Base-by-base conservation (phyloP, 2,329 filamentous ascomycete species). In the Beauveria australis region DNA sequence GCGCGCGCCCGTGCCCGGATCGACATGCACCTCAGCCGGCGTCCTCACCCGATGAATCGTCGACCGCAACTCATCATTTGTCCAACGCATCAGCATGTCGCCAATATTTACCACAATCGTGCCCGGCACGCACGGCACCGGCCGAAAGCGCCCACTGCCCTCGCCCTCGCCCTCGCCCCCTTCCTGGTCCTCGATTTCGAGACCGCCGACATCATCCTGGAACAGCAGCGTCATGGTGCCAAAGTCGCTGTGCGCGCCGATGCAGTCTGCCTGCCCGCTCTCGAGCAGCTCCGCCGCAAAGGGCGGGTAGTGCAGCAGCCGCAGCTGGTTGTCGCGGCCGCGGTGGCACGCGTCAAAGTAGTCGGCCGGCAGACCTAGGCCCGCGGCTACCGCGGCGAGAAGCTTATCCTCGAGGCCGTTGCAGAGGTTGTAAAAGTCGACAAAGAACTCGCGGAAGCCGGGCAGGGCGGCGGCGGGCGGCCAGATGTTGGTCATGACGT, bases 341-440 rank as follows among this genome's bases (percentile, higher is more conserved):
- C 76, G 78, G 69, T 87, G 84, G 49, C 80, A 67, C 7, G 73
- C 69, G 66, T 93, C 89, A 66, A 96, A 92, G 77, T 86, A 93
- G 2, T 70, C 69, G 65, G 85, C 79, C 0, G 84, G 80, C 8
- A 92, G 76, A 1, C 81, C 85, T 79, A 93, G 83, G 0, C 88
- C 90, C 16, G 91, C 75, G 1, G 89, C 89, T 61, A 93, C 88
- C 7, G 89, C 88, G 3, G 86, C 79, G 85, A 94, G 92, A 30
- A 93, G 81, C 63, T 89, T 77, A 51, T 82, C 78, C 72, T 95
- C 88, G 43, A 95, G 74, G 18, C 76, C 71, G 71, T 91, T 89
- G 72, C 89, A 92, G 61, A 79, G 79, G 18, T 80, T 79, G 66
- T 88, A 89, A 72, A 95, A 95, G 1, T 73, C 72, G 57, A 85